Percentiles rank a stretch among this genome's conserved stretches.
phyloP scores from a whole-genome alignment of 2,329 filamentous ascomycete genomes.

The Neoarthrinium moseri region DNA sequence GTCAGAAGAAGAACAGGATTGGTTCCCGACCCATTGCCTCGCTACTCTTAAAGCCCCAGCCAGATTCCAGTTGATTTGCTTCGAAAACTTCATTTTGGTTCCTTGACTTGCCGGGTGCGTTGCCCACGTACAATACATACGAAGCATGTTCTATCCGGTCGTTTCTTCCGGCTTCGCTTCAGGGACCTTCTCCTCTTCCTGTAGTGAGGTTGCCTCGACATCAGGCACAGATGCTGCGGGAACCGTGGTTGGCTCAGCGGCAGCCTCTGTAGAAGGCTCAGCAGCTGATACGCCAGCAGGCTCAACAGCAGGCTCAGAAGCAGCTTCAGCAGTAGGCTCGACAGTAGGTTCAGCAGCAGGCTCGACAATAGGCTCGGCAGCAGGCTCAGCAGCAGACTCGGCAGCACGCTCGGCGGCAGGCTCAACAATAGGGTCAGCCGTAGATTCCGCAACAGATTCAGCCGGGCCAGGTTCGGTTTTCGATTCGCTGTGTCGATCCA shows the following conservation, averaged over 20 bases:
- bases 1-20: no score
- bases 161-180: neutral
- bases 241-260: neutral
- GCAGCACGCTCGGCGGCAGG: neutral
- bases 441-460: neutral
- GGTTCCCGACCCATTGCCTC: no score
- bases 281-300: neutral
- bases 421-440: neutral
- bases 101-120: no score
- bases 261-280: neutral
- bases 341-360: neutral
- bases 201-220: neutral
- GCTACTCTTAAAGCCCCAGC: no score
- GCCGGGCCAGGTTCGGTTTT: conserved; percentile 11
- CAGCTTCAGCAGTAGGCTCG: neutral
- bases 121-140: no score
- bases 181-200: neutral
- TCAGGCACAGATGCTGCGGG: neutral
- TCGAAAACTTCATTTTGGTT: no score
- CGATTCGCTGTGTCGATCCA: conserved; percentile 36
- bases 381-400: neutral
- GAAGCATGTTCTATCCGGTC: neutral
- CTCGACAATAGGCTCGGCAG: neutral
- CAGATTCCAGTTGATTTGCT: no score
- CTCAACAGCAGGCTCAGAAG: neutral